Percentiles rank a stretch among this genome's conserved stretches.
These are phyloP conservation scores for Centella asiatica DNA, from an alignment of 129 eudicot species.

Conservation along the genomic window DNA sequence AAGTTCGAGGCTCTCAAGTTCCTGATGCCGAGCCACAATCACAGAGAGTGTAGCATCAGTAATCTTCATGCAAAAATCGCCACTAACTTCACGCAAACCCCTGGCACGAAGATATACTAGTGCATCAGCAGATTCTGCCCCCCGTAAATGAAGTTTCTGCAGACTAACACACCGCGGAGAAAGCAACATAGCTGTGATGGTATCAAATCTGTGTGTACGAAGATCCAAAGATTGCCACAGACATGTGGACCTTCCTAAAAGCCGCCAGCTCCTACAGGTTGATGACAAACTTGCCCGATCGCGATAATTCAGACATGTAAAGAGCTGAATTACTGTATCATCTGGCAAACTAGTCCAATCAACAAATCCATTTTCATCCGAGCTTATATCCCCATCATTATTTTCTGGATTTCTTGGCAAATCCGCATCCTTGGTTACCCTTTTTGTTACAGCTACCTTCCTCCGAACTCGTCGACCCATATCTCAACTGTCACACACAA, in stretches of 20 bases:
- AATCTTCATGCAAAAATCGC: slow-evolving; percentile 66
- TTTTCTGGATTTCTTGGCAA: slow-evolving; percentile 31
- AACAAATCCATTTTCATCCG: slow-evolving; percentile 33
- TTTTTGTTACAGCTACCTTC: slow-evolving; percentile 43
- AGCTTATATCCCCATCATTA: slow-evolving; percentile 39
- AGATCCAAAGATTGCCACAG: slow-evolving; percentile 80
- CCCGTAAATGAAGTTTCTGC: slow-evolving; percentile 68
- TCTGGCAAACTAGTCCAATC: slow-evolving; percentile 91
- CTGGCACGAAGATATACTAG: slow-evolving; percentile 56
- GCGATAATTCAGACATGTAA: slow-evolving; percentile 64
- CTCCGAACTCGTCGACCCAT: slow-evolving; percentile 73
- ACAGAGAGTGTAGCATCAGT: slow-evolving; percentile 64
- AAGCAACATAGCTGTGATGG: slow-evolving; percentile 34
- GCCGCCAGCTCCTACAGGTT: slow-evolving; percentile 66
- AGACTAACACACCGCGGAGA: slow-evolving; percentile 58
- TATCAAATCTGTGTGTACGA: slow-evolving; percentile 65
- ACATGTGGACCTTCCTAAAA: slow-evolving; percentile 51
- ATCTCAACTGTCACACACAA: slow-evolving; percentile 18
- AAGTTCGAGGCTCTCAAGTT: slow-evolving; percentile 62
- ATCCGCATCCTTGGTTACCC: slow-evolving; percentile 47
- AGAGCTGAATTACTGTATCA: slow-evolving; percentile 76
- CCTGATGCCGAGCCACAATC: slow-evolving; percentile 70
- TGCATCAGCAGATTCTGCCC: slow-evolving; percentile 71
- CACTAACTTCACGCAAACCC: slow-evolving; percentile 57
- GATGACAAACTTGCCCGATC: slow-evolving; percentile 86